These are phyloP conservation scores for Penicillium sp. DNA, from an alignment of 2,329 filamentous ascomycete genomes.

Conservation along the genomic window DNA sequence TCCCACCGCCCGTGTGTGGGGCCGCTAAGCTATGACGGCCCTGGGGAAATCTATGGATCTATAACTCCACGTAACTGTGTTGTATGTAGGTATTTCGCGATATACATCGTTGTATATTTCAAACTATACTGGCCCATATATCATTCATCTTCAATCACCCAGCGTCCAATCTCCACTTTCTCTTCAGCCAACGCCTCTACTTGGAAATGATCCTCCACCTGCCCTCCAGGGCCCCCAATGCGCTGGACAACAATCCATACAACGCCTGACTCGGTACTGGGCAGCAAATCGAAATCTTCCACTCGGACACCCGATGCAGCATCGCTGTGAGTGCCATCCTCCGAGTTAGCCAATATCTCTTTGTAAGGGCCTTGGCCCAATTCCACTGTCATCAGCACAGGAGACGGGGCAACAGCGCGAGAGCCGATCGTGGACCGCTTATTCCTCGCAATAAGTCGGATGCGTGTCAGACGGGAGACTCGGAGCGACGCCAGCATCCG, in stretches of 20 bases:
- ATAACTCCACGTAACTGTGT: background rate
- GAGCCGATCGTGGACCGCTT: constrained; percentile 43
- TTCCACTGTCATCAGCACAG: constrained; percentile 71
- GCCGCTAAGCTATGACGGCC: background rate
- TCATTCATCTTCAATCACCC: constrained; percentile 39
- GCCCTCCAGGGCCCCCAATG: constrained; percentile 62
- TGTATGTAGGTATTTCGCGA: background rate
- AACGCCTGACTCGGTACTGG: constrained; percentile 57
- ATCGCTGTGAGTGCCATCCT: constrained; percentile 74
- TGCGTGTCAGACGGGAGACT: constrained; percentile 57
- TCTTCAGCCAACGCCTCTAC: constrained; percentile 47
- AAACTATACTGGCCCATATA: background rate
- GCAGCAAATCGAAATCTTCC: constrained; percentile 71
- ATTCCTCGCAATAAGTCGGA: constrained; percentile 57
- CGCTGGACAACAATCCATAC: constrained; percentile 82
- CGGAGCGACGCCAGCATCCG: constrained; percentile 55
- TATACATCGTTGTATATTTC: background rate
- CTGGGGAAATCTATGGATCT: background rate
- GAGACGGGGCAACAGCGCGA: constrained; percentile 43
- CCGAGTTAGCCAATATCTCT: constrained; percentile 63
- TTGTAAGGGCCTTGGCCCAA: constrained; percentile 69
- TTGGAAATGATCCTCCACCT: constrained; percentile 45
- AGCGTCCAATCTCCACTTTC: constrained; percentile 44
- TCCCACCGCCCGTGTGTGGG: constrained; percentile 27
- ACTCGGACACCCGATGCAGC: constrained; percentile 65